These are phyloP conservation scores for Xylaria sp. DNA, from an alignment of 2,329 filamentous ascomycete genomes.

Conservation along the genomic window DNA sequence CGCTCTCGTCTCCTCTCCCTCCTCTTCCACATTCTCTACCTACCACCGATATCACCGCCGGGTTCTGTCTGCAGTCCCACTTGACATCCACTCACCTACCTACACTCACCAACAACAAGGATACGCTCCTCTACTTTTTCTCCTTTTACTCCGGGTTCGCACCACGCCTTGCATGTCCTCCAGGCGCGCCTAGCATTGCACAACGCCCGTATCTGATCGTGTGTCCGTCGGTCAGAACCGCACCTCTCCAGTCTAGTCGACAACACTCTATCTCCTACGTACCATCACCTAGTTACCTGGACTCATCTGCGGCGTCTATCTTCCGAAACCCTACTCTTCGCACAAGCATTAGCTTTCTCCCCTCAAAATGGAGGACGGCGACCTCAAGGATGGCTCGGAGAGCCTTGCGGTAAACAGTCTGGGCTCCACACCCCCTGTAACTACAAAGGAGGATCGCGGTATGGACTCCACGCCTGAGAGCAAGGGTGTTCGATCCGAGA, in stretches of 20 bases:
- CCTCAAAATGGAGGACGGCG: conserved; percentile 32
- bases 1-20: conserved; percentile 12
- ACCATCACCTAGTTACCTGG: conserved; percentile 1
- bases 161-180: conserved; percentile 8
- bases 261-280: conserved; percentile 6
- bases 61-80: neutral
- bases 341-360: conserved; percentile 2
- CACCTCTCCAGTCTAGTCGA: conserved; percentile 11
- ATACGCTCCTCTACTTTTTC: neutral
- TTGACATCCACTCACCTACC: neutral
- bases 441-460: conserved; percentile 36
- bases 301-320: conserved; percentile 5
- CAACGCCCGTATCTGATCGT: conserved; percentile 5
- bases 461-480: conserved; percentile 37
- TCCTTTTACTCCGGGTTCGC: neutral
- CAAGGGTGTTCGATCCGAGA: conserved; percentile 39
- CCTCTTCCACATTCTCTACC: conserved; percentile 7
- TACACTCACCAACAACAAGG: neutral
- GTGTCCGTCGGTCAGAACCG: conserved; percentile 9
- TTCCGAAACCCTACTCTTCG: conserved; percentile 5
- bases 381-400: conserved; percentile 35
- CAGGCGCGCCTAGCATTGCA: conserved; percentile 9
- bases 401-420: conserved; percentile 40
- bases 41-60: conserved; percentile 1
- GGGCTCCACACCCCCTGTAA: conserved; percentile 20